Base-by-base conservation (phyloP, 768 basidiomycete species). In the Lyophyllum shimeji region DNA sequence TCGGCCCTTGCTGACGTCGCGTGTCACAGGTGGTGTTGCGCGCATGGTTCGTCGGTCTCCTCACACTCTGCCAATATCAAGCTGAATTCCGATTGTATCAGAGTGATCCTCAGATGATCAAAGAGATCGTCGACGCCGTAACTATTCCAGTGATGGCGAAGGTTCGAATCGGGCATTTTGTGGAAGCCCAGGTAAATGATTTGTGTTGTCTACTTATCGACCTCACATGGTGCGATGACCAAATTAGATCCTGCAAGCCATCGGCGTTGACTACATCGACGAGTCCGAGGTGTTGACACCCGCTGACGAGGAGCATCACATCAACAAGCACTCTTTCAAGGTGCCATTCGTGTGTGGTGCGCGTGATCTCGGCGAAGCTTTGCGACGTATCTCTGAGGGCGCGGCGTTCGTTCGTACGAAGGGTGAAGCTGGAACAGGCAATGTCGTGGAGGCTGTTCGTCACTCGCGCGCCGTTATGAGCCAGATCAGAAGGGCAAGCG, bases 341-440 rank as follows among this genome's bases (percentile, higher is more conserved):
- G 82, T 94, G 13, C 95, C 95, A 11, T 96, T 98, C 65, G 97
- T 99, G 2, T 98, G 95, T 63, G 97, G 97, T 55, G 92, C 93
- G 55, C 88, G 92, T 52, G 88, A 96, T 71, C 84, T 99, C 27
- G 97, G 97, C 52, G 95, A 98, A 73, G 97, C 97, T 3, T 81
- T 99, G 5, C 87, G 97, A 39, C 86, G 97, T 59, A 97, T 99
- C 64, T 92, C 91, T 21, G 97, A 99, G 71, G 97, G 97, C 45
- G 96, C 96, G 1, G 93, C 97, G 0, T 95, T 98, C 82, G 95
- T 99, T 74, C 93, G 97, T 62, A 98, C 96, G 56, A 99, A 98
- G 75, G 96, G 94, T 52, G 89, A 92, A 71, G 89, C 88, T 17
- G 92, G 92, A 18, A 93, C 92, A 0, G 92, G 92, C 40, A 94